Evolutionary conservation across 495 filamentous ascomycete genomes (phyloP), one percentile per base, ranked within the genome.

Genomic region (Clavariopsis aquatica): DNA sequence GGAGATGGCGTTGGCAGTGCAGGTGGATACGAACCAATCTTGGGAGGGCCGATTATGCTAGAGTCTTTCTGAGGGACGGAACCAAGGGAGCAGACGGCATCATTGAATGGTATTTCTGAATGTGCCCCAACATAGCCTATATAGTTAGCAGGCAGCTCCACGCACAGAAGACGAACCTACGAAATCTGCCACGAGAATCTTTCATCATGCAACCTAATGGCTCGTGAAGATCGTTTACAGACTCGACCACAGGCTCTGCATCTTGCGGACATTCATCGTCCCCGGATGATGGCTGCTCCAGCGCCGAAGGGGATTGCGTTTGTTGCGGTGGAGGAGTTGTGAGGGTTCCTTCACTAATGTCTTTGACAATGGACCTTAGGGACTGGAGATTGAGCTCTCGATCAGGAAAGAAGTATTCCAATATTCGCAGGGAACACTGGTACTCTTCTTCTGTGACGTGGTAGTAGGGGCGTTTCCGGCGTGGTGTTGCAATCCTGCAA

Each of bases 381-480:
- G 41, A 43, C 24, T 45, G 43, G 1, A 68, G 59, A 47, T 68
- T 68, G 47, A 68, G 60, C 29, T 68, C 65, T 4, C 55, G 65
- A 27, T 68, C 65, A 15, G 65, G 65, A 38, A 63, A 68, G 55
- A 68, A 68, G 38, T 68, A 34, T 38, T 68, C 65, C 5, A 68
- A 38, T 19, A 68, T 68, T 8, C 65, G 65, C 53, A 68, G 63
- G 2, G 65, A 63, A 31, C 65, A 68, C 43, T 68, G 65, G 26
- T 68, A 68, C 31, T 68, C 65, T 55, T 68, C 65, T 26, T 68
- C 65, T 6, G 65, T 68, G 20, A 68, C 65, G 47, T 68, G 65
- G 36, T 68, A 68, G 49, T 68, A 68, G 0, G 65, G 65, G 0
- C 65, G 52, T 28, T 68, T 68, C 9, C 65, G 43, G 9, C 65